phyloP scores from a whole-genome alignment of 1,284 basidiomycete genomes.

The Trichosporon coremiiforme region DNA sequence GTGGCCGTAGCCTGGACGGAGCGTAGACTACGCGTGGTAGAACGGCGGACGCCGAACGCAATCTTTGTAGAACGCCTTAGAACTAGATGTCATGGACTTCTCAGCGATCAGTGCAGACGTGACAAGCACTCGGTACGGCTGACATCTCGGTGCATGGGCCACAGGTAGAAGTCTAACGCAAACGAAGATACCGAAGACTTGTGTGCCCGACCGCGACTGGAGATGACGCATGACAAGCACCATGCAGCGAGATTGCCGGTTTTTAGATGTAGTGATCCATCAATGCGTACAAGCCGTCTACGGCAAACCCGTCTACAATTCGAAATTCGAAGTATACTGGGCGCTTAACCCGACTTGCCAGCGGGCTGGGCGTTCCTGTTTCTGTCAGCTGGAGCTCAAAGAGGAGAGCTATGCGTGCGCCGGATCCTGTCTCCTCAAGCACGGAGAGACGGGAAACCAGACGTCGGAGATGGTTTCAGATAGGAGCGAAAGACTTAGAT shows the following conservation, averaged over 20 bases:
- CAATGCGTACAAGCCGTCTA: slow-evolving; percentile 36
- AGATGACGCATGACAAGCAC: background rate
- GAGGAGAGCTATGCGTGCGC: slow-evolving; percentile 25
- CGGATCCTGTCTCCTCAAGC: slow-evolving; percentile 7
- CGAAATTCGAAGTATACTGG: slow-evolving; percentile 16
- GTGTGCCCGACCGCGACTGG: background rate
- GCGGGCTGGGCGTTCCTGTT: slow-evolving; percentile 55
- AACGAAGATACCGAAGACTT: background rate
- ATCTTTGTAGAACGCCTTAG: slow-evolving; percentile 3
- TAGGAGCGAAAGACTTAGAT: slow-evolving; percentile 73
- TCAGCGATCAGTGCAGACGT: background rate
- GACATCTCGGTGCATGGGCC: slow-evolving; percentile 10
- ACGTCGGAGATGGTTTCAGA: slow-evolving; percentile 64
- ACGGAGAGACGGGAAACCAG: slow-evolving; percentile 21
- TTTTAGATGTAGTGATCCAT: slow-evolving; percentile 33
- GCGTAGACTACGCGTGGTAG: too few species aligned
- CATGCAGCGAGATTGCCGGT: slow-evolving; percentile 7
- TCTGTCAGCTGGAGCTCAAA: slow-evolving; percentile 16
- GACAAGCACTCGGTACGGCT: background rate
- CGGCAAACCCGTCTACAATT: slow-evolving; percentile 26
- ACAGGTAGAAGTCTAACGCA: background rate
- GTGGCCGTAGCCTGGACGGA: background rate
- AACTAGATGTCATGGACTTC: background rate
- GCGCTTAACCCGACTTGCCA: slow-evolving; percentile 55
- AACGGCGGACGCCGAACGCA: background rate